Percentiles rank a stretch among this genome's conserved stretches.
These are phyloP conservation scores for Kalaharituber pfeilii DNA, from an alignment of 2,329 filamentous ascomycete genomes.

Conservation along the genomic window DNA sequence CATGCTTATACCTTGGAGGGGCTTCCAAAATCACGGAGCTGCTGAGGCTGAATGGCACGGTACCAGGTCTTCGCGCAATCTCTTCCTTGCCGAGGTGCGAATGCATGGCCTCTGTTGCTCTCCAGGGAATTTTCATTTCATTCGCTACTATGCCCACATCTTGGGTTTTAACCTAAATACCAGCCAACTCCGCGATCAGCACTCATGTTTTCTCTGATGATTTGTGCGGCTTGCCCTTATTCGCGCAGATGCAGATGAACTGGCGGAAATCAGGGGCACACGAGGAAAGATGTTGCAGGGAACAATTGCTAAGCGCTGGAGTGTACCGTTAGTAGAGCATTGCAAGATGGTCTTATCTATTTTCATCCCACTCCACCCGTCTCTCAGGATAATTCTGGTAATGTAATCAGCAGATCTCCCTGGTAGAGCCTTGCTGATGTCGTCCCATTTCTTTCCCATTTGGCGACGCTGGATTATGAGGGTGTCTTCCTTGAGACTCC, in stretches of 20 bases:
- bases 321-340: constrained; percentile 83
- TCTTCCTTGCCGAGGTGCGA: constrained; percentile 89
- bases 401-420: constrained; percentile 79
- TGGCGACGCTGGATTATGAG: constrained; percentile 82
- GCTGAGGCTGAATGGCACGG: constrained; percentile 63
- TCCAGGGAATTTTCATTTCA: constrained; percentile 89
- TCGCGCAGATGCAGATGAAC: background rate
- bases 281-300: background rate
- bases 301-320: no score
- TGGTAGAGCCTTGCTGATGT: constrained; percentile 80
- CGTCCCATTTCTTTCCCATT: constrained; percentile 94
- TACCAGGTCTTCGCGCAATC: constrained; percentile 82
- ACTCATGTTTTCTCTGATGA: no score
- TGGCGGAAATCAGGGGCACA: background rate
- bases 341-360: constrained; percentile 91
- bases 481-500: constrained; percentile 86
- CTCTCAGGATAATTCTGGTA: constrained; percentile 96
- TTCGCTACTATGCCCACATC: constrained; percentile 94
- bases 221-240: background rate
- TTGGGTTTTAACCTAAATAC: constrained; percentile 71
- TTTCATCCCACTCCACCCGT: constrained; percentile 88
- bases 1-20: background rate
- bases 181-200: no score
- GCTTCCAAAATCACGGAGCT: constrained; percentile 36
- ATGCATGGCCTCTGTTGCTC: constrained; percentile 93